Evolutionary conservation across 768 basidiomycete species (phyloP).

Genomic region (Phaeotremella skinneri): DNA sequence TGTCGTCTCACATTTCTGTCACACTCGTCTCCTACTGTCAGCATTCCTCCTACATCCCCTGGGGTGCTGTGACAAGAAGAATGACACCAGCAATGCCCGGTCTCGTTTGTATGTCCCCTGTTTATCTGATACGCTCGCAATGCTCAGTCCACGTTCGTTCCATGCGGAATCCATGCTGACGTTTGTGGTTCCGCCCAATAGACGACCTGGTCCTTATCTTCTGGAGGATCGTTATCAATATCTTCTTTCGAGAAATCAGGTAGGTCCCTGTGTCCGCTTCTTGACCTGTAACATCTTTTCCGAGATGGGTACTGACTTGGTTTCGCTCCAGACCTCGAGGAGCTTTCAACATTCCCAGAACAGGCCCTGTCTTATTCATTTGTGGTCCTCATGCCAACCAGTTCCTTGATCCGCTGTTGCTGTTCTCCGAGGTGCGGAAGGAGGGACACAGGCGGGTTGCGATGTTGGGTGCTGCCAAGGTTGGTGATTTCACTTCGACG

Average conservation of each 20-base stretch:
- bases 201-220: slow-evolving; percentile 80
- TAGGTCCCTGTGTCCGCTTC: slow-evolving; percentile 14
- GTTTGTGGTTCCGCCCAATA: slow-evolving; percentile 30
- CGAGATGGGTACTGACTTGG: background rate
- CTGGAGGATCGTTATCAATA: slow-evolving; percentile 77
- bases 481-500: slow-evolving; percentile 18
- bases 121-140: slow-evolving; percentile 9
- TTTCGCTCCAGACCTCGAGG: slow-evolving; percentile 65
- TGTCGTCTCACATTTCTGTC: too few relatives aligned
- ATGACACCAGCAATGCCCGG: too few relatives aligned
- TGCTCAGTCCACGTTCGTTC: slow-evolving; percentile 9
- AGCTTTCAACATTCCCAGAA: slow-evolving; percentile 86
- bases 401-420: slow-evolving; percentile 88
- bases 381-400: slow-evolving; percentile 89
- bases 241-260: slow-evolving; percentile 92
- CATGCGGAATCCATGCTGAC: background rate
- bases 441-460: slow-evolving; percentile 78
- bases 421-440: slow-evolving; percentile 78
- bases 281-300: background rate
- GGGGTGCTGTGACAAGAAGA: too few relatives aligned
- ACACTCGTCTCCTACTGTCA: too few relatives aligned
- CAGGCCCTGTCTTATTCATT: slow-evolving; percentile 89
- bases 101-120: slow-evolving; percentile 17
- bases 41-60: too few relatives aligned
- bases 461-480: slow-evolving; percentile 80